Evolutionary conservation across 192 early-diverging fungal species (phyloP).

Genomic region (Dimargaris cristalligena): DNA sequence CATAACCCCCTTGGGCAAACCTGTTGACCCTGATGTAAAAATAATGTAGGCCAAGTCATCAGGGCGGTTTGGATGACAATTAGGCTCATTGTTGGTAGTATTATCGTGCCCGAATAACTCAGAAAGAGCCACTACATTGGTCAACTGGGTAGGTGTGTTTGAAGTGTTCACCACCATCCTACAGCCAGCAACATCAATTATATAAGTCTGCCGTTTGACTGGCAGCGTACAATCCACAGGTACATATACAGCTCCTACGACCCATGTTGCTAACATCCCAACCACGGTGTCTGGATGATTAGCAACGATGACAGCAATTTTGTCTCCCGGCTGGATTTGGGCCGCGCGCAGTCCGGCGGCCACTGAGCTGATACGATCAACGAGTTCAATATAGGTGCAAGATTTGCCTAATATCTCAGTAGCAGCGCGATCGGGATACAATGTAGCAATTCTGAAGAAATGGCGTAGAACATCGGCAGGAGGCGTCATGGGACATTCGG

Average conservation of each 20-base stretch:
- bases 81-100: too few relatives aligned
- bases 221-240: not conserved
- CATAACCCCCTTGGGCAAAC: conserved; percentile 19
- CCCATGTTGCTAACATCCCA: not conserved
- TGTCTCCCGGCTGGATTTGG: not conserved
- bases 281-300: not conserved
- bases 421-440: too few relatives aligned
- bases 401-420: too few relatives aligned
- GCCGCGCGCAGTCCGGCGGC: not conserved
- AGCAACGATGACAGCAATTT: not conserved
- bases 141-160: too few relatives aligned
- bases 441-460: too few relatives aligned
- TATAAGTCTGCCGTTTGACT: not conserved
- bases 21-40: conserved; percentile 20
- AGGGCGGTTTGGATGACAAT: too few relatives aligned
- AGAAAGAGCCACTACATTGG: not conserved
- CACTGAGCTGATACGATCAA: too few relatives aligned
- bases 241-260: conserved; percentile 3
- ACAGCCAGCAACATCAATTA: not conserved
- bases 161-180: not conserved
- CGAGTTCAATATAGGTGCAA: too few relatives aligned
- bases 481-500: too few relatives aligned
- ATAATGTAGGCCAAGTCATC: conserved; percentile 3
- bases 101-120: not conserved
- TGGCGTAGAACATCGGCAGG: too few relatives aligned